phyloP scores from a whole-genome alignment of 805 yeast species.

The Kodamaea neixiangensis region DNA sequence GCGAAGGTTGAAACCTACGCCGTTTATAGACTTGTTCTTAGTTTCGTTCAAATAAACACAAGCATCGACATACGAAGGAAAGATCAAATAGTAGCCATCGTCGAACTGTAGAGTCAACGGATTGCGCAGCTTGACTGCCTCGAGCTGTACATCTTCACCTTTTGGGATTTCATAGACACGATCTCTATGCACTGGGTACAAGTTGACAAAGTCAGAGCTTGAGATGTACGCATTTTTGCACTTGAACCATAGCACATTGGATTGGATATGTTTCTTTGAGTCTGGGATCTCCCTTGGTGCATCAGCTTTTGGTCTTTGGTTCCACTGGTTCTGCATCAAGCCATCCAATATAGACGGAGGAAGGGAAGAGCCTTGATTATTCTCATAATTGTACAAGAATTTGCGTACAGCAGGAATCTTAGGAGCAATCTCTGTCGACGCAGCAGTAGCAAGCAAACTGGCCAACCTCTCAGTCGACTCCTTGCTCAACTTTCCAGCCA shows the following conservation, averaged over 20 bases:
- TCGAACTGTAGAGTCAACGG: slow-evolving; percentile 45
- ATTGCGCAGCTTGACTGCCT: slow-evolving; percentile 52
- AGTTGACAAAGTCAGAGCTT: slow-evolving; percentile 39
- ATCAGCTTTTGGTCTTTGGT: slow-evolving; percentile 25
- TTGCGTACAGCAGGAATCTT: slow-evolving; percentile 29
- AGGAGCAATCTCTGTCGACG: slow-evolving; percentile 30
- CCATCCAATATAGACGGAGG: slow-evolving; percentile 27
- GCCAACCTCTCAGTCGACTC: slow-evolving; percentile 29
- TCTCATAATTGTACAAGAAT: slow-evolving; percentile 21
- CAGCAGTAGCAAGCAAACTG: slow-evolving; percentile 31
- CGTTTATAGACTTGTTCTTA: slow-evolving; percentile 49
- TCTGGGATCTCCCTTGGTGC: slow-evolving; percentile 28
- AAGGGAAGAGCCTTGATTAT: neutral
- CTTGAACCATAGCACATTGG: slow-evolving; percentile 40
- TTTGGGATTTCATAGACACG: slow-evolving; percentile 27
- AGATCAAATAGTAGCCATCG: slow-evolving; percentile 56
- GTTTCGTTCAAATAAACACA: slow-evolving; percentile 54
- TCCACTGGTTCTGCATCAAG: slow-evolving; percentile 33
- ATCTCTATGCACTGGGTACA: slow-evolving; percentile 38
- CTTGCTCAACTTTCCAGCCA: slow-evolving; percentile 12
- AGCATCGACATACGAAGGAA: slow-evolving; percentile 50
- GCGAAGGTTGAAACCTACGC: slow-evolving; percentile 45
- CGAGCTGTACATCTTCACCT: slow-evolving; percentile 31
- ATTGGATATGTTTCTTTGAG: neutral
- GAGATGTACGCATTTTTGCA: slow-evolving; percentile 40